phyloP scores from a whole-genome alignment of 2,329 filamentous ascomycete genomes.

The Camillea tinctor region DNA sequence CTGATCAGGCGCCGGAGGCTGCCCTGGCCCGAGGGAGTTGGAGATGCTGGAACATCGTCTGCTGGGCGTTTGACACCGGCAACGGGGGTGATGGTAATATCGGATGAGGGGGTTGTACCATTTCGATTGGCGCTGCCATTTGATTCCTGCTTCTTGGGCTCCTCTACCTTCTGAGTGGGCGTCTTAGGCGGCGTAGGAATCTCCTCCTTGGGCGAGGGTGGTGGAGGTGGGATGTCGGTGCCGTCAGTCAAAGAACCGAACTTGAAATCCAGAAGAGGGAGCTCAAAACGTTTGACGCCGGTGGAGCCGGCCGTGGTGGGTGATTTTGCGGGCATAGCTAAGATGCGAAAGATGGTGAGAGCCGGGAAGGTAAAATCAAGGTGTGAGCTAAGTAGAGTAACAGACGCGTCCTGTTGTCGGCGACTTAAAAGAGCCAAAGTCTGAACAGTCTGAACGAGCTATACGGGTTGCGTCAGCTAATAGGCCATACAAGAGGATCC shows the following conservation, averaged over 20 bases:
- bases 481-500: conserved; percentile 5
- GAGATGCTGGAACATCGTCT: conserved; percentile 52
- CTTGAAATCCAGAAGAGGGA: conserved; percentile 58
- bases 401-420: conserved; percentile 1
- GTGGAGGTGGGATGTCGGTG: conserved; percentile 59
- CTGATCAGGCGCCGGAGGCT: conserved; percentile 59
- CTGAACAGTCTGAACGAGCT: conserved; percentile 7
- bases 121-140: conserved; percentile 42
- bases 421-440: background rate
- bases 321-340: conserved; percentile 22
- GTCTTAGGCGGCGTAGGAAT: conserved; percentile 44
- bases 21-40: conserved; percentile 51
- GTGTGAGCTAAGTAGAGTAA: background rate
- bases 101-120: conserved; percentile 34
- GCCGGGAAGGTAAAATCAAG: background rate
- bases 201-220: conserved; percentile 52
- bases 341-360: background rate
- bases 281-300: conserved; percentile 47
- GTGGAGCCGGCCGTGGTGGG: conserved; percentile 21
- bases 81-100: conserved; percentile 28
- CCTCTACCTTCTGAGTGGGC: conserved; percentile 21
- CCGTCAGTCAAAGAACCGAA: conserved; percentile 60
- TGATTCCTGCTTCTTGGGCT: conserved; percentile 24
- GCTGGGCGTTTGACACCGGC: conserved; percentile 48
- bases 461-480: conserved; percentile 16